phyloP scores from a whole-genome alignment of 2,329 filamentous ascomycete species.

The Alternaria metachromatica region DNA sequence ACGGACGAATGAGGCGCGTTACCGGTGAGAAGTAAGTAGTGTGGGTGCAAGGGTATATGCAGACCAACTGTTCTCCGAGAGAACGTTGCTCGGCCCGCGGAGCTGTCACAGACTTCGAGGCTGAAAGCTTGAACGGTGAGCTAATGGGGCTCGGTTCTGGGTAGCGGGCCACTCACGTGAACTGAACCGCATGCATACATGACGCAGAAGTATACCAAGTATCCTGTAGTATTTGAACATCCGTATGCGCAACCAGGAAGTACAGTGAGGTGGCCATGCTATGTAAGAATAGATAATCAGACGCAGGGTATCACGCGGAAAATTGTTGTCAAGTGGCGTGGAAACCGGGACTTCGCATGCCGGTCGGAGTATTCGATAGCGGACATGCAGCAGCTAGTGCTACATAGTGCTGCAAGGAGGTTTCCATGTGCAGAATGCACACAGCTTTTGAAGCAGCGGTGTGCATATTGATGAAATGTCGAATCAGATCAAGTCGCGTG shows the following conservation, averaged over 20 bases:
- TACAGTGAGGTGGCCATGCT: neutral
- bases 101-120: neutral
- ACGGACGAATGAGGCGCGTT: constrained; percentile 2
- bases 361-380: neutral
- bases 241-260: neutral
- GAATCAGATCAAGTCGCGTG: neutral
- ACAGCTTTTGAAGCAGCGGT: constrained; percentile 1
- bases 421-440: neutral
- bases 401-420: neutral
- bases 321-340: neutral
- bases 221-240: neutral
- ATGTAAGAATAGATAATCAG: neutral
- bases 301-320: neutral
- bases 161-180: constrained; percentile 4
- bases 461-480: neutral
- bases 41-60: constrained; percentile 1
- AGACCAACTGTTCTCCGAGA: neutral
- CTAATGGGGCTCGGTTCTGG: neutral
- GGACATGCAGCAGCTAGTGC: neutral
- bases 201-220: neutral
- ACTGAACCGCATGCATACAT: neutral
- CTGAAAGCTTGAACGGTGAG: neutral
- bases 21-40: neutral
- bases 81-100: neutral
- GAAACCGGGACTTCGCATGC: neutral